phyloP scores from a whole-genome alignment of 192 early-diverging fungal species.

The Chytriomyces hyalinus region DNA sequence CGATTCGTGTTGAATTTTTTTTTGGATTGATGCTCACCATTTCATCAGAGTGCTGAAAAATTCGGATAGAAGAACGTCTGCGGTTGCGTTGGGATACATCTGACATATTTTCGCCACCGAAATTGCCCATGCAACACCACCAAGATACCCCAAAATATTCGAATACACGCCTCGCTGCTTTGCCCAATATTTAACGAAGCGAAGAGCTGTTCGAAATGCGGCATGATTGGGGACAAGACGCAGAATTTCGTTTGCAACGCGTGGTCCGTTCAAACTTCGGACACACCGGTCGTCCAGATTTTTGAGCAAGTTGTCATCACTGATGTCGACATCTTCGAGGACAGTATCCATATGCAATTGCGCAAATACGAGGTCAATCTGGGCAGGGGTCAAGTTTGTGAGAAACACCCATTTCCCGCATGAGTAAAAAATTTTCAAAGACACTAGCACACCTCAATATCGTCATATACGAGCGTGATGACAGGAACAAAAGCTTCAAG shows the following conservation, averaged over 20 bases:
- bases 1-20: neutral
- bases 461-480: constrained; percentile 89
- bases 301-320: constrained; percentile 74
- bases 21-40: constrained; percentile 60
- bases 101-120: constrained; percentile 92
- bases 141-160: constrained; percentile 97
- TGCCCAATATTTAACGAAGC: constrained; percentile 97
- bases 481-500: constrained; percentile 92
- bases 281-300: constrained; percentile 78
- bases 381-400: neutral
- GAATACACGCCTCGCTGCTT: constrained; percentile 92
- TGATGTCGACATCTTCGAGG: constrained; percentile 73
- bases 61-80: constrained; percentile 77
- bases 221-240: constrained; percentile 88
- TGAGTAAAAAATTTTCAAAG: neutral
- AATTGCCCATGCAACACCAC: constrained; percentile 99
- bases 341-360: constrained; percentile 44
- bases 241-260: constrained; percentile 94
- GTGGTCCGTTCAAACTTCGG: constrained; percentile 85
- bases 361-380: constrained; percentile 9
- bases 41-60: constrained; percentile 86
- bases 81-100: constrained; percentile 91
- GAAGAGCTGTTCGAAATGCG: constrained; percentile 83
- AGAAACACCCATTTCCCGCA: neutral
- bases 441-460: constrained; percentile 73